These are phyloP conservation scores for Cyberlindnera samutprakarnensis DNA, from an alignment of 805 yeast species.

Conservation along the genomic window DNA sequence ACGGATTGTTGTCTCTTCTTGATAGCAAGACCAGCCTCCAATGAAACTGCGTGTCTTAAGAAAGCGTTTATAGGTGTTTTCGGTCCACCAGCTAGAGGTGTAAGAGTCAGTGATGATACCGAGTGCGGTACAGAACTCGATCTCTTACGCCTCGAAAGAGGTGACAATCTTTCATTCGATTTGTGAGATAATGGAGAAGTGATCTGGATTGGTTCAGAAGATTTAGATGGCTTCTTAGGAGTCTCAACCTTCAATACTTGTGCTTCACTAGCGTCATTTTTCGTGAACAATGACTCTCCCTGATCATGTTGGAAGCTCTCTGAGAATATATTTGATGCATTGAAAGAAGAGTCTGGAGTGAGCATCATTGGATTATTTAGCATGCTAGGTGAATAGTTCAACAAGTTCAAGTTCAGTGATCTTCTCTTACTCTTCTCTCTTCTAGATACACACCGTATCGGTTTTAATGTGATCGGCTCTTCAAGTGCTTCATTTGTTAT, in stretches of 20 bases:
- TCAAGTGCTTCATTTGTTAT: constrained; percentile 16
- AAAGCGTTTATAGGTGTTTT: constrained; percentile 1
- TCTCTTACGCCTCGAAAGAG: not conserved
- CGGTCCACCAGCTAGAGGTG: no score
- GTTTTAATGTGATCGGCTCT: constrained; percentile 5
- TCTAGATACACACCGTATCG: constrained; percentile 13
- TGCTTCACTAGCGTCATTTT: no score
- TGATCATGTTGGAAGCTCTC: not conserved
- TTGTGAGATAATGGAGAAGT: not conserved
- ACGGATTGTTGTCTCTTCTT: constrained; percentile 3
- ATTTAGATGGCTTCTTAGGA: no score
- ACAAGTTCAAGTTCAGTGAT: constrained; percentile 3
- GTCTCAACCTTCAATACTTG: no score
- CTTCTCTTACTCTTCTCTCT: constrained; percentile 2
- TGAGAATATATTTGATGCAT: constrained; percentile 2
- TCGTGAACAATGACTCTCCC: not conserved
- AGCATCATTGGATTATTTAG: constrained; percentile 2
- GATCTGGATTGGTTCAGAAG: no score
- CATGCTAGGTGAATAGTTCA: constrained; percentile 1
- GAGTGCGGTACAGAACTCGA: constrained; percentile 2
- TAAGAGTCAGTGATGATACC: not conserved
- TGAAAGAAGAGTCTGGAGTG: constrained; percentile 13
- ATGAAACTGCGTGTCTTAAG: constrained; percentile 20
- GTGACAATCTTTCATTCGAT: not conserved
- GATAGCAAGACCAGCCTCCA: constrained; percentile 20